These are phyloP conservation scores for Cicer chorassanicum DNA, from an alignment of 306 rosid genomes.

Conservation along the genomic window DNA sequence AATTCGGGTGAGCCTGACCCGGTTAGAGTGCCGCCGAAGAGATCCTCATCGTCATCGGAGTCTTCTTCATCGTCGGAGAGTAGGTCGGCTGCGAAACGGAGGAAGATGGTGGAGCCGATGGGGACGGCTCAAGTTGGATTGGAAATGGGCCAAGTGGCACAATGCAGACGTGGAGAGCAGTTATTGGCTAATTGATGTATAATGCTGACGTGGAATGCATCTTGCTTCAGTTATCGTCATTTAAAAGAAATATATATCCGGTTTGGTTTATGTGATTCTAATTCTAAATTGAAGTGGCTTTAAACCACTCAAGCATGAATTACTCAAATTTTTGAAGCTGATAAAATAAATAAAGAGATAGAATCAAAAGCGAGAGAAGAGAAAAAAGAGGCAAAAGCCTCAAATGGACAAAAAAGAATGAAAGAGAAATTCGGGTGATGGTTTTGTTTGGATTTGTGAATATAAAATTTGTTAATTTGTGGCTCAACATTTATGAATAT, in stretches of 20 bases:
- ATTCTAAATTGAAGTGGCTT: background rate
- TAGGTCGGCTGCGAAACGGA: conserved; percentile 51
- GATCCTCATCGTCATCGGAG: conserved; percentile 54
- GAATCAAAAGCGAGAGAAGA: background rate
- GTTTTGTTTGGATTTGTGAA: conserved; percentile 41
- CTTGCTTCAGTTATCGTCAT: no score
- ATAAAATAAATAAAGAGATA: background rate
- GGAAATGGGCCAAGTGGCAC: conserved; percentile 44
- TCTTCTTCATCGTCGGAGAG: conserved; percentile 52
- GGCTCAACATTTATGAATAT: conserved; percentile 30
- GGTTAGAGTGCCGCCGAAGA: conserved; percentile 68
- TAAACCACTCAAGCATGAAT: background rate
- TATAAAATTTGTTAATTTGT: conserved; percentile 46
- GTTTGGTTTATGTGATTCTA: no score
- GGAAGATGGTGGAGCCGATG: conserved; percentile 55
- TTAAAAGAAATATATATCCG: no score
- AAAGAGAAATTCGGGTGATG: background rate
- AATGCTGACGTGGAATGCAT: conserved; percentile 40
- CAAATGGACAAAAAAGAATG: no score
- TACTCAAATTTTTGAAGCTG: no score
- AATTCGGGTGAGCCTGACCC: conserved; percentile 95
- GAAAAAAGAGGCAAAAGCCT: no score
- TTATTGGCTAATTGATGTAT: conserved; percentile 40
- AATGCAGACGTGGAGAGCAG: conserved; percentile 38
- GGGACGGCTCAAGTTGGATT: conserved; percentile 28